phyloP scores from a whole-genome alignment of 2,329 filamentous ascomycete species.

The Fusarium sp. region DNA sequence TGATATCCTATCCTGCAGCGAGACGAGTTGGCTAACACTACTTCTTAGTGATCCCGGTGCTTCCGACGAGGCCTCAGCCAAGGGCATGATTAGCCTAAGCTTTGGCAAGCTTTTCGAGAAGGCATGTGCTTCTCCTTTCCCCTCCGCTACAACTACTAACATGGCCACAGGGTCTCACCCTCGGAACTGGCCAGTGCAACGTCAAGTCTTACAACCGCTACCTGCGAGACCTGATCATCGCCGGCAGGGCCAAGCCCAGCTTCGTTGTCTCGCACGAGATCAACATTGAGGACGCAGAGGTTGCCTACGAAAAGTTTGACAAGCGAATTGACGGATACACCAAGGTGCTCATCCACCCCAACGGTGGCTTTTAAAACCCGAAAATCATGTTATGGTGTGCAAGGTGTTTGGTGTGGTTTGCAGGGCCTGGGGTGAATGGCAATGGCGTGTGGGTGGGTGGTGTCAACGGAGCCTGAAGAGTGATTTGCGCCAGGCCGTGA shows the following conservation, averaged over 20 bases:
- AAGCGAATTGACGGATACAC: slow-evolving; percentile 77
- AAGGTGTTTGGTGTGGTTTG: too few species aligned
- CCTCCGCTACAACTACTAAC: neutral
- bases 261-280: slow-evolving; percentile 79
- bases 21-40: slow-evolving; percentile 18
- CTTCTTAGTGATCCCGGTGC: slow-evolving; percentile 71
- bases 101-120: slow-evolving; percentile 81
- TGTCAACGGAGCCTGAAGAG: too few species aligned
- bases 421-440: too few species aligned
- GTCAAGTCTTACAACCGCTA: slow-evolving; percentile 79
- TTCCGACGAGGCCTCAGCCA: slow-evolving; percentile 71
- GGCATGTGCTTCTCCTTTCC: slow-evolving; percentile 52
- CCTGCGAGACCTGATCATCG: slow-evolving; percentile 75
- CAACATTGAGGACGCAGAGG: slow-evolving; percentile 72
- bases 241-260: slow-evolving; percentile 75
- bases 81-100: slow-evolving; percentile 75
- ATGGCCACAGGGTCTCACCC: slow-evolving; percentile 65
- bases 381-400: too few species aligned
- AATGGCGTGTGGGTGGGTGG: too few species aligned
- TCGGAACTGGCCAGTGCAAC: slow-evolving; percentile 77
- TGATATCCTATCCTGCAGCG: neutral
- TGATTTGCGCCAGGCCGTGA: too few species aligned
- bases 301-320: slow-evolving; percentile 77
- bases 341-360: slow-evolving; percentile 78
- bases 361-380: slow-evolving; percentile 59